Evolutionary conservation across 768 basidiomycete species (phyloP).

Genomic region (Nidularia sp.): DNA sequence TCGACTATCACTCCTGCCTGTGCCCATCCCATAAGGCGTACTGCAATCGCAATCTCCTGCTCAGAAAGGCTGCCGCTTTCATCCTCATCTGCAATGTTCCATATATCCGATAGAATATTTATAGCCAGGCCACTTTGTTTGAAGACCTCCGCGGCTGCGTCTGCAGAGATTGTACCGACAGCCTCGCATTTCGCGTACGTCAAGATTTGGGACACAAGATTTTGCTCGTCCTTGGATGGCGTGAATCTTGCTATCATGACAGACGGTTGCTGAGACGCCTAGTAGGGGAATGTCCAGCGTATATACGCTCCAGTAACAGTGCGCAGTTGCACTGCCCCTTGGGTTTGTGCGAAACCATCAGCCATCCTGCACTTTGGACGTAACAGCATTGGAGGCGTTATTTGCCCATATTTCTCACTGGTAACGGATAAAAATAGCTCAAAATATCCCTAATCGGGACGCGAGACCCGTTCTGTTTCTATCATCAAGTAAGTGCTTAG

Average conservation of each 20-base stretch:
- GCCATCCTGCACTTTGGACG: too few species aligned
- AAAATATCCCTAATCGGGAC: too few species aligned
- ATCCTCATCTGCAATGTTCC: slow-evolving; percentile 60
- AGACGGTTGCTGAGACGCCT: not conserved
- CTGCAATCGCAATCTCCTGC: slow-evolving; percentile 52
- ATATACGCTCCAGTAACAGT: too few species aligned
- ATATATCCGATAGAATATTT: slow-evolving; percentile 54
- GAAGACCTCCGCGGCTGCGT: slow-evolving; percentile 57
- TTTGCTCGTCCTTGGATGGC: slow-evolving; percentile 22
- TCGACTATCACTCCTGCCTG: slow-evolving; percentile 45
- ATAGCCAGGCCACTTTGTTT: slow-evolving; percentile 48
- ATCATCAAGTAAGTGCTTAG: too few species aligned
- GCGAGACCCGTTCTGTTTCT: too few species aligned
- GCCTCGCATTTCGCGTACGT: slow-evolving; percentile 15
- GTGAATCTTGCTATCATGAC: slow-evolving; percentile 4
- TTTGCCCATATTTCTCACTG: too few species aligned
- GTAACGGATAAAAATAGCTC: too few species aligned
- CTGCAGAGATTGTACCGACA: slow-evolving; percentile 21
- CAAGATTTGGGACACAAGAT: slow-evolving; percentile 23
- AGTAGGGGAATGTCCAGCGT: too few species aligned
- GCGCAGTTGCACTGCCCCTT: not conserved
- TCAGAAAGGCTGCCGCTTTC: slow-evolving; percentile 52
- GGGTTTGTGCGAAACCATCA: too few species aligned
- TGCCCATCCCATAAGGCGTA: slow-evolving; percentile 63
- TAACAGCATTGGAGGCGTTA: too few species aligned